These are phyloP conservation scores for Dinochytrium kinnereticum DNA, from an alignment of 371 early-diverging fungal species.

Conservation along the genomic window DNA sequence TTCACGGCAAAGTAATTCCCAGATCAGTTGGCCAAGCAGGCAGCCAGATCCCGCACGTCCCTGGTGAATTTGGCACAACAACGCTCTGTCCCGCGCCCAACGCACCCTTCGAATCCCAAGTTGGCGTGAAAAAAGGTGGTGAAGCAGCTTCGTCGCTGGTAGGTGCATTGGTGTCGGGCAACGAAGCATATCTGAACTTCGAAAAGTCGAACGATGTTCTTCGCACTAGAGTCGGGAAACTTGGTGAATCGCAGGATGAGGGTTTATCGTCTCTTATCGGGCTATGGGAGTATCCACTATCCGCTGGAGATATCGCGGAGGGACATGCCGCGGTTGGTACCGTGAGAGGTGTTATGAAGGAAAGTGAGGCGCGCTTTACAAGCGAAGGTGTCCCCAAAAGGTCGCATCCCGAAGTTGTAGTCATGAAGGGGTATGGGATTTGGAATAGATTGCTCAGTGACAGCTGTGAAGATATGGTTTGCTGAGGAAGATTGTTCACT, in stretches of 20 bases:
- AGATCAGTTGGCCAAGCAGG: not conserved
- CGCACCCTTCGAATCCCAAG: constrained; percentile 13
- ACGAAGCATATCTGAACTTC: too few relatives aligned
- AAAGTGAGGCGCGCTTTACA: not conserved
- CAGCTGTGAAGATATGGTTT: not conserved
- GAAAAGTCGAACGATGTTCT: not conserved
- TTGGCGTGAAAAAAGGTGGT: constrained; percentile 15
- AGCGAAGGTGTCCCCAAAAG: not conserved
- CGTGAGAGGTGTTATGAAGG: not conserved
- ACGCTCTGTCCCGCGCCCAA: constrained; percentile 11
- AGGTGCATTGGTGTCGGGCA: not conserved
- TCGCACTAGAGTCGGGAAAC: not conserved
- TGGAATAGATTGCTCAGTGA: constrained; percentile 5
- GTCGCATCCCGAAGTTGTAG: not conserved
- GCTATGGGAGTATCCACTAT: constrained; percentile 2
- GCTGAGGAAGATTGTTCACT: too few relatives aligned
- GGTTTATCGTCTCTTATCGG: not conserved
- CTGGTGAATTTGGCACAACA: not conserved
- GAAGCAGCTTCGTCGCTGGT: not conserved
- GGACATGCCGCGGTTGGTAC: not conserved
- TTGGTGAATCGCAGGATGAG: not conserved
- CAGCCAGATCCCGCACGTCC: not conserved
- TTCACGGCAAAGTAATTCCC: too few relatives aligned
- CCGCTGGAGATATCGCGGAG: constrained; percentile 6
- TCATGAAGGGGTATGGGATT: not conserved